A percentile compares a stretch with the other conserved stretches of the same genome.
Evolutionary conservation across 305 asterid species (phyloP).

Genomic region (Fraxinus dipetala): DNA sequence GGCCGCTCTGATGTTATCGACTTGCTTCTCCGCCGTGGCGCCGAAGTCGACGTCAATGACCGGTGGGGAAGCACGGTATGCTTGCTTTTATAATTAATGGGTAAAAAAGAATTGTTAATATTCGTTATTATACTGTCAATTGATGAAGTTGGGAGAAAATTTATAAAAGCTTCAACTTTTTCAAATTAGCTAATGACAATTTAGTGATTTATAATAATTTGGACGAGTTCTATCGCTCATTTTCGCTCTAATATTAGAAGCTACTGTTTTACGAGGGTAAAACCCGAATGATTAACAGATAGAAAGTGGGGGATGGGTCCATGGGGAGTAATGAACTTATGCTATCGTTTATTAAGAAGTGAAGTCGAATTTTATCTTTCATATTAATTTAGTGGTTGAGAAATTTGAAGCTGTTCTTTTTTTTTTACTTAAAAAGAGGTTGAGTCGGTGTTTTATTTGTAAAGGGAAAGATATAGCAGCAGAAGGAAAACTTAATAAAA

Average conservation of each 20-base stretch:
- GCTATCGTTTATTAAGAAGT: not conserved
- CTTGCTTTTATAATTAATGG: not conserved
- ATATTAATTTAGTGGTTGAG: not conserved
- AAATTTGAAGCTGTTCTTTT: not conserved
- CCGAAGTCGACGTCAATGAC: conserved; percentile 57
- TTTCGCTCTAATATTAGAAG: not conserved
- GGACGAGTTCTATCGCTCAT: not conserved
- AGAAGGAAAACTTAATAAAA: not conserved
- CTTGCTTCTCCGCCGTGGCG: conserved; percentile 55
- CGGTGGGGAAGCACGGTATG: conserved; percentile 94
- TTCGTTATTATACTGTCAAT: not conserved
- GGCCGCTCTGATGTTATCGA: conserved; percentile 59
- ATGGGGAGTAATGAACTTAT: not conserved
- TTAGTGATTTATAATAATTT: not conserved
- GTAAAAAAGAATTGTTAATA: not conserved
- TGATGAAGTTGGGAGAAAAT: not conserved
- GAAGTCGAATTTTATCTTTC: not conserved
- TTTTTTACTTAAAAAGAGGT: not conserved
- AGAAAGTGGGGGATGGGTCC: not conserved
- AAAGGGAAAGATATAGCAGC: not conserved
- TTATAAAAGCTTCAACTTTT: not conserved
- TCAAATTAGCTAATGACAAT: not conserved
- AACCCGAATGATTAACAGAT: not conserved
- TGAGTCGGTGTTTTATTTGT: not conserved
- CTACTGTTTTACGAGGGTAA: not conserved